These are phyloP conservation scores for Coniochaeta sp. DNA, from an alignment of 2,329 filamentous ascomycete species.

Conservation along the genomic window DNA sequence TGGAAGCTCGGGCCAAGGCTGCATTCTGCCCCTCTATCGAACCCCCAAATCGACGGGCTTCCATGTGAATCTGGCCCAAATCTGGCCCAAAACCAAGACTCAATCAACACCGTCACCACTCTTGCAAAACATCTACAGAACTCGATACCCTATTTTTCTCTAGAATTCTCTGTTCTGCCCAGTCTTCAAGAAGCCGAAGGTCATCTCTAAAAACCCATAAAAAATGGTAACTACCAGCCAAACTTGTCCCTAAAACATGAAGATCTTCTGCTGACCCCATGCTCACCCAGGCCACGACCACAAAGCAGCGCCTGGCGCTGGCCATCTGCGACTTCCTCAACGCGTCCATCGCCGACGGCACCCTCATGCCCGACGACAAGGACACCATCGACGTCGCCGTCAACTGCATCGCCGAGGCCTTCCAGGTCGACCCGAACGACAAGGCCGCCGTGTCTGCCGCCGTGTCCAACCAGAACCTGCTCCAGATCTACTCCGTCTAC, in stretches of 20 bases:
- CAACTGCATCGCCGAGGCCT: constrained; percentile 90
- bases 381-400: constrained; percentile 92
- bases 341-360: constrained; percentile 79
- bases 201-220: too few species aligned
- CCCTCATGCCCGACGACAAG: constrained; percentile 76
- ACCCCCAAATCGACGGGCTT: background rate
- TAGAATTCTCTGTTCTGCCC: too few species aligned
- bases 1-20: background rate
- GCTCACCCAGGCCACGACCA: constrained; percentile 31
- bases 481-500: constrained; percentile 90
- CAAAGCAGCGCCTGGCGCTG: constrained; percentile 84
- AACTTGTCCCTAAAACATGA: background rate
- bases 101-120: too few species aligned
- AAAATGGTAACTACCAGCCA: background rate
- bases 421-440: constrained; percentile 86
- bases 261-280: background rate
- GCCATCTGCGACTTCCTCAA: constrained; percentile 94
- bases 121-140: too few species aligned
- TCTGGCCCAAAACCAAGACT: too few species aligned
- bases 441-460: constrained; percentile 65
- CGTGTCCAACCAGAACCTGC: constrained; percentile 77
- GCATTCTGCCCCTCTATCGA: background rate
- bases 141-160: too few species aligned
- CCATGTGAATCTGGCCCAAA: constrained; percentile 3
- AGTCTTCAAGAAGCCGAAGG: background rate